Base-by-base conservation (phyloP, 192 early-diverging fungal species). In the Geranomyces michiganensis region DNA sequence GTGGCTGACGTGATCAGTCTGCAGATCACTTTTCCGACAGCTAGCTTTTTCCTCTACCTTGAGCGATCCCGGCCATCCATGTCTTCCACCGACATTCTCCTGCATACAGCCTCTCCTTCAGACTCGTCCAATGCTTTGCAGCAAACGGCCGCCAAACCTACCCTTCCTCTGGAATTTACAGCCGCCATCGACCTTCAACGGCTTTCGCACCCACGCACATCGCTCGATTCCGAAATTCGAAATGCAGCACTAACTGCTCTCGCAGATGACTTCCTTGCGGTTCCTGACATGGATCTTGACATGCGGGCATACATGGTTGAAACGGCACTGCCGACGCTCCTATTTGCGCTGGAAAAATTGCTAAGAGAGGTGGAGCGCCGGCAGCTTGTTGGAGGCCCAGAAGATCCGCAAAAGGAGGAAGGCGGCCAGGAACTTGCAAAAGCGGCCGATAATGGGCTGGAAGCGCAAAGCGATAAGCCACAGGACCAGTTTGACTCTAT, bases 221-320 rank as follows among this genome's bases (percentile, higher is more conserved):
- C 33, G 13, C 70, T 72, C 9, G 70, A 72, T 31, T 24, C 30
- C 21, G 47, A 72, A n/a, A 69, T 81, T 19, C 75, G 73, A 1
- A 73, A 82, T 33, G 49, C 75, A 12, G 80, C 79, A 9, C 62
- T 82, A 6, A 43, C 59, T 32, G 69, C 73, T 1, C 78, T 85
- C 27, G 75, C 80, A 22, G 65, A 71, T 32, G 75, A 82, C 36
- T 82, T 82, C 63, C 43, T 75, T 19, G 61, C 80, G 61, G 71
- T 77, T 8, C 62, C 75, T 2, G 84, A 86, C 27, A 21, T 78
- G 22, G 68, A 63, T 47, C 56, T 87, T 8, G 81, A 82, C 41
- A 22, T 76, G 24, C 72, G 85, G 31, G 68, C 79, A 0, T 84
- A 87, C 64, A 62, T 87, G 48, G 66, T 87, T 17, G 79, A 82